Percentiles rank a stretch among this genome's conserved stretches.
Evolutionary conservation across 805 yeast genomes (phyloP).

Genomic region (Yarrowia yakushimensis): DNA sequence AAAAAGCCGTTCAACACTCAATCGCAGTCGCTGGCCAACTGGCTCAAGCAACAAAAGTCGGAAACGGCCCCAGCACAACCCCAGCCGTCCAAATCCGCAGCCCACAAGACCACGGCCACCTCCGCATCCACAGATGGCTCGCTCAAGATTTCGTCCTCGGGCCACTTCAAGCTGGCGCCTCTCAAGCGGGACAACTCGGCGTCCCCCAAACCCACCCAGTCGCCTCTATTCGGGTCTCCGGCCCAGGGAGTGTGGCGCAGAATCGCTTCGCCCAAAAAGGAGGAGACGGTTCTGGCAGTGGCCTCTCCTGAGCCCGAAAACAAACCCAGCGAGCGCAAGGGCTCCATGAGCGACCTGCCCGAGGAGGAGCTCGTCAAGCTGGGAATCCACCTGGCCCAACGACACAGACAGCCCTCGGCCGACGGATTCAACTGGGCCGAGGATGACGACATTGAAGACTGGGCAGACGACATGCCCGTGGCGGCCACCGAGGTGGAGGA

Average conservation of each 20-base stretch:
- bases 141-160: conserved; percentile 18
- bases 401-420: conserved; percentile 29
- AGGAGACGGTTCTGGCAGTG: conserved; percentile 1
- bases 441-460: conserved; percentile 41
- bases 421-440: conserved; percentile 40
- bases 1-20: conserved; percentile 21
- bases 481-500: conserved; percentile 16
- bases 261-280: conserved; percentile 12
- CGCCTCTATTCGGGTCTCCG: conserved; percentile 3
- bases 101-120: neutral
- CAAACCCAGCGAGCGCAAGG: conserved; percentile 12
- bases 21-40: conserved; percentile 22
- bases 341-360: conserved; percentile 19
- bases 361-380: conserved; percentile 39
- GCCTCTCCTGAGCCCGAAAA: conserved; percentile 8
- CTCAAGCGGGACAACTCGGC: conserved; percentile 18
- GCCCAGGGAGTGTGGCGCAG: conserved; percentile 17
- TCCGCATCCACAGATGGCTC: conserved; percentile 8
- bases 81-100: neutral
- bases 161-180: conserved; percentile 25
- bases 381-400: conserved; percentile 39
- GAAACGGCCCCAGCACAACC: neutral
- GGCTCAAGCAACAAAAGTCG: conserved; percentile 24
- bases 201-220: conserved; percentile 20
- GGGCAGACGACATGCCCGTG: conserved; percentile 30